These are phyloP conservation scores for Gentiana straminea DNA, from an alignment of 257 asterid species.

Conservation along the genomic window DNA sequence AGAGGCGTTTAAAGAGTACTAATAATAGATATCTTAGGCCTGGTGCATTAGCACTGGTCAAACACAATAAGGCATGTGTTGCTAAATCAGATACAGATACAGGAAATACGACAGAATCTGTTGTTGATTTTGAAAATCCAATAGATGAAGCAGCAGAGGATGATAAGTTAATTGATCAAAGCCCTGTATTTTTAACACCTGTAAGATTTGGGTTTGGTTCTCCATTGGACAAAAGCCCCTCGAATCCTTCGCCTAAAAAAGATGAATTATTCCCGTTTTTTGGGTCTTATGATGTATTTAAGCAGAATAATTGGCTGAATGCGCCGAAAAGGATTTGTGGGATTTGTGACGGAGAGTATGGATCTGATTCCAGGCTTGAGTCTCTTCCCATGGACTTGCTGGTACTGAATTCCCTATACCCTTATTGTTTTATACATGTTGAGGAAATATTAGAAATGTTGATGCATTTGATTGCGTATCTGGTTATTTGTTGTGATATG, in stretches of 20 bases:
- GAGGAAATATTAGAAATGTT: too few relatives aligned
- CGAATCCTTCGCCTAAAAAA: conserved; percentile 31
- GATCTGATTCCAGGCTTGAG: conserved; percentile 68
- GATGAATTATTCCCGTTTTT: conserved; percentile 26
- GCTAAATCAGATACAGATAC: conserved; percentile 68
- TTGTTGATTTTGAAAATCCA: conserved; percentile 23
- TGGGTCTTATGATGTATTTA: conserved; percentile 17
- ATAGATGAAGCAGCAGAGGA: conserved; percentile 18
- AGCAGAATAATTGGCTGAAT: conserved; percentile 33
- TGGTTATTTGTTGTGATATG: too few relatives aligned
- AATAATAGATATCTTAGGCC: conserved; percentile 60
- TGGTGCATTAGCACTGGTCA: conserved; percentile 86
- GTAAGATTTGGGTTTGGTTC: conserved; percentile 41
- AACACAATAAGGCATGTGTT: conserved; percentile 55
- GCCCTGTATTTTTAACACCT: conserved; percentile 41
- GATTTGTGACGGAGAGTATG: conserved; percentile 26
- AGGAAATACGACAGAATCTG: conserved; percentile 66
- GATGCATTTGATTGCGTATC: too few relatives aligned
- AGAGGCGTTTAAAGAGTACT: conserved; percentile 33
- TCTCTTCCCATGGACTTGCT: conserved; percentile 79
- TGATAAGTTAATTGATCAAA: conserved; percentile 18
- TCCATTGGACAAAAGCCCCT: conserved; percentile 27
- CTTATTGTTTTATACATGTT: too few relatives aligned
- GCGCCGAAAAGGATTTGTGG: conserved; percentile 64
- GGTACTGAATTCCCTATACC: conserved; percentile 28